A percentile compares a stretch with the other conserved stretches of the same genome.
phyloP scores from a whole-genome alignment of 108 stramenopile genomes.

The Aurantiochytrium sp. region DNA sequence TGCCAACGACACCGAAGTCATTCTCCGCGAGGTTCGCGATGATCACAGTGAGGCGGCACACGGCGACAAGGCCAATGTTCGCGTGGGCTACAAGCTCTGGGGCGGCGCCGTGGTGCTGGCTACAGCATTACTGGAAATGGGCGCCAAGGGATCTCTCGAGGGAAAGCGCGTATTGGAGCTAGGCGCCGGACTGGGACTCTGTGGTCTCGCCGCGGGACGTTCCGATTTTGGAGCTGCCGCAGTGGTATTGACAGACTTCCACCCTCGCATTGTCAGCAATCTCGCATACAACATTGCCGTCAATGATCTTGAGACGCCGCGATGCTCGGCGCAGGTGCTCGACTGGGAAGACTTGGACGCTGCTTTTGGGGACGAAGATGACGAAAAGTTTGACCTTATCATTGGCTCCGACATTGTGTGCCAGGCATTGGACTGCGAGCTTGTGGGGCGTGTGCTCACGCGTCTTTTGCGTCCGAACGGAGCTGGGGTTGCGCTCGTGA shows the following conservation, averaged over 20 bases:
- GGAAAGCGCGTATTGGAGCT: not conserved
- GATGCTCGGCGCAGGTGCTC: not conserved
- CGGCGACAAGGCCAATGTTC: not conserved
- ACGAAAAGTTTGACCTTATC: not conserved
- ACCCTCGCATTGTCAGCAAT: not conserved
- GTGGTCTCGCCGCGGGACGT: not conserved
- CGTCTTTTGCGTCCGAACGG: not conserved
- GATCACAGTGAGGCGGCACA: not conserved
- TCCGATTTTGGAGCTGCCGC: not conserved
- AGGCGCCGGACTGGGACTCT: not conserved
- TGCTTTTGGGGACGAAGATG: not conserved
- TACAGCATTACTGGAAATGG: not conserved
- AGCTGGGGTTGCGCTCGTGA: not conserved
- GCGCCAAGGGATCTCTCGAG: not conserved
- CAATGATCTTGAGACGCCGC: not conserved
- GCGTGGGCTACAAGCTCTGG: conserved; percentile 12
- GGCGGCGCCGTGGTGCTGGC: not conserved
- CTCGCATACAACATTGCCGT: not conserved
- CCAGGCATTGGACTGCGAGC: not conserved
- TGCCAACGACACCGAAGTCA: not conserved
- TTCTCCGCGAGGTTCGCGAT: not conserved
- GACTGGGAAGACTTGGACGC: not conserved
- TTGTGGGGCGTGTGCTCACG: not conserved
- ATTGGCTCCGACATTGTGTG: conserved; percentile 9
- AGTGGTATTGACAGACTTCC: not conserved